Evolutionary conservation across 1,139 yeast species (phyloP), one percentile per base, ranked within the genome.

Genomic region (Maudiozyma humilis): DNA sequence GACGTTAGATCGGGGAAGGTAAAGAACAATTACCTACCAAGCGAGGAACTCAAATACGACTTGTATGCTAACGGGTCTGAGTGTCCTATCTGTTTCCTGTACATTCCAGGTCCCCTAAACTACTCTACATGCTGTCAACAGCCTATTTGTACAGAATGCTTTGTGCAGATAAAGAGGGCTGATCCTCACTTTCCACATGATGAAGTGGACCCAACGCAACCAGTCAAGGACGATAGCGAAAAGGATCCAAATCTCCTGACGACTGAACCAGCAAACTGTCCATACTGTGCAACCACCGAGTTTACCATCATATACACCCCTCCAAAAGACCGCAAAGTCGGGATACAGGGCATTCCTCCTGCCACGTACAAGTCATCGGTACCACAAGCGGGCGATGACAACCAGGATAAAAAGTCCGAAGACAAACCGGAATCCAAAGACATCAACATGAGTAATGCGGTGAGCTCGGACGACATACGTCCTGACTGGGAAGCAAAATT

Each of bases 111-210:
- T 39, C 78, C 79, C 56, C 67, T 89, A 52, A 91, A 91, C 66
- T 64, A 75, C 42, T 82, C 95, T n/a, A 71, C 95, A 40, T 91
- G 98, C 63, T 91, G 98, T 62, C 75, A 78, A 41, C 97, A 91
- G 62, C 91, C 95, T 2, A 88, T 91, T 18, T 91, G 98, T 65
- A 76, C 96, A 1, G 98, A 91, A 65, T 91, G 98, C 63, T 91
- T 91, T 73, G 96, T 89, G 7, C 97, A 89, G 63, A 88, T 91
- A 60, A 88, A 85, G 63, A 73, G 98, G 47, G 71, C 83, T 23
- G 95, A 87, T n/a, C 97, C 98, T 0, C 97, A 89, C 64, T 86
- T 89, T 31, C 95, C 96, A 0, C 94, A 86, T 59, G 93, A 83
- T 49, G 78, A 71, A 46, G 69, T 62, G 23, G 59, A 64, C 32